Base-by-base conservation (phyloP, 441 rosid genomes). In the Brassica balearica region DNA sequence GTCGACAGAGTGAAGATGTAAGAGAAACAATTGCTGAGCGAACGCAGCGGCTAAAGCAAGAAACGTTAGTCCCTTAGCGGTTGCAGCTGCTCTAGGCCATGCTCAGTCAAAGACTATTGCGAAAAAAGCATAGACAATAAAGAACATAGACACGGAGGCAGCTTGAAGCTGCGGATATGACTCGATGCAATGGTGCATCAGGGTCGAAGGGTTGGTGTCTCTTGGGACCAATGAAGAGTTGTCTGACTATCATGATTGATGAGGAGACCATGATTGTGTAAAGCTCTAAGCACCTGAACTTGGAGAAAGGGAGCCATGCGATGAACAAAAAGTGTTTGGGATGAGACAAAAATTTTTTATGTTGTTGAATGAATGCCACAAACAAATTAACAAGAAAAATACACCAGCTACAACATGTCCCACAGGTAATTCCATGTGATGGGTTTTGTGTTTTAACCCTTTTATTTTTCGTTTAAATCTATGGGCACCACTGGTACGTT, bases 111-210 rank as follows among this genome's bases (percentile, higher is more conserved):
- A 84, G 25, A 87, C 4, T 5, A 92, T 65, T 1, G 94, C 86
- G 11, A 87, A 80, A 15, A 64, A 78, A 0, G 96, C 91, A 48
- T 91, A 89, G 17, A 73, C 74, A 59, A 92, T 78, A 81, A 91
- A 89, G 32, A 93, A 78, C 66, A 80, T 9, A 34, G 91, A 86
- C 10, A 92, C 86, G 7, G 88, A 75, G 5, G 94, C 75, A 82
- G 97, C 36, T 92, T 96, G 51, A 92, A 83, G 83, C 86, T 91
- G 67, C 82, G 93, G 20, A 89, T 90, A 72, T 91, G 96, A 78
- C 82, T 83, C 0, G 93, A 79, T 3, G 94, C 88, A 12, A 92
- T 89, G 71, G 96, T 85, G 22, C 91, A 73, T 91, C 94, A 0
- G 79, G 4, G 77, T 89, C 96, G 15, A 91, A 82, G 5, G 94